Percentiles rank a stretch among this genome's conserved stretches.
These are phyloP conservation scores for Sporisorium sorghi DNA, from an alignment of 1,284 basidiomycete genomes.

Conservation along the genomic window DNA sequence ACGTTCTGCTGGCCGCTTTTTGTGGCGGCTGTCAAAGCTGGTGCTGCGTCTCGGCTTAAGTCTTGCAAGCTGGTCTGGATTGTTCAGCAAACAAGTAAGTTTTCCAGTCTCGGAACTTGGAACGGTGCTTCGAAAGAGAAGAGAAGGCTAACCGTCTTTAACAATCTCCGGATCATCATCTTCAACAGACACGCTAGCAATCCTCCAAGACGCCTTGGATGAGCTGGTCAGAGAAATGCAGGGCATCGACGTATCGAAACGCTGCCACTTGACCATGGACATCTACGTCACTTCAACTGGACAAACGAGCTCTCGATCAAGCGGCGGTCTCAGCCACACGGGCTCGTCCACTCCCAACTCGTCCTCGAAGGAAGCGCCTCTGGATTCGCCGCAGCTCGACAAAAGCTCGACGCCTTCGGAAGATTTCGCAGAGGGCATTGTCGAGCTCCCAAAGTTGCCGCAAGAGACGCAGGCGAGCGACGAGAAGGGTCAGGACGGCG, in stretches of 20 bases:
- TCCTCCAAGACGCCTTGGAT: slow-evolving; percentile 17
- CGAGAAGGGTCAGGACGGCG: not conserved
- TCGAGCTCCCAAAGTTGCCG: slow-evolving; percentile 1
- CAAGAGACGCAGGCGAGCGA: not conserved
- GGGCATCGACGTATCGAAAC: not conserved
- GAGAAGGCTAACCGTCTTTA: not conserved
- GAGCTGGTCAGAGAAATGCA: slow-evolving; percentile 16
- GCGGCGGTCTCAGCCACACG: not conserved
- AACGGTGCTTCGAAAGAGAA: not conserved
- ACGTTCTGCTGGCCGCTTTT: slow-evolving; percentile 52
- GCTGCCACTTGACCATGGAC: slow-evolving; percentile 21
- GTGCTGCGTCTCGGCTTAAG: not conserved
- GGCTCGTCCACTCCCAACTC: slow-evolving; percentile 11
- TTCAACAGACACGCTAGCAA: slow-evolving; percentile 13
- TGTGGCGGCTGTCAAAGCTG: slow-evolving; percentile 12
- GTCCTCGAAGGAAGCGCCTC: slow-evolving; percentile 3
- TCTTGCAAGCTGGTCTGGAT: slow-evolving; percentile 51
- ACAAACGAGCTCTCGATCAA: not conserved
- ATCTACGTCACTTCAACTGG: slow-evolving; percentile 33
- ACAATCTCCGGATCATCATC: not conserved
- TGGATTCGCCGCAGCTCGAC: not conserved
- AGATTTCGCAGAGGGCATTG: not conserved
- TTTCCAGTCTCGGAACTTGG: not conserved
- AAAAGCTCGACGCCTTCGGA: slow-evolving; percentile 7
- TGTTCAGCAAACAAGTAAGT: slow-evolving; percentile 41